These are phyloP conservation scores for Trypanosomatidae sp. DNA, from an alignment of 208 protist species.

Conservation along the genomic window DNA sequence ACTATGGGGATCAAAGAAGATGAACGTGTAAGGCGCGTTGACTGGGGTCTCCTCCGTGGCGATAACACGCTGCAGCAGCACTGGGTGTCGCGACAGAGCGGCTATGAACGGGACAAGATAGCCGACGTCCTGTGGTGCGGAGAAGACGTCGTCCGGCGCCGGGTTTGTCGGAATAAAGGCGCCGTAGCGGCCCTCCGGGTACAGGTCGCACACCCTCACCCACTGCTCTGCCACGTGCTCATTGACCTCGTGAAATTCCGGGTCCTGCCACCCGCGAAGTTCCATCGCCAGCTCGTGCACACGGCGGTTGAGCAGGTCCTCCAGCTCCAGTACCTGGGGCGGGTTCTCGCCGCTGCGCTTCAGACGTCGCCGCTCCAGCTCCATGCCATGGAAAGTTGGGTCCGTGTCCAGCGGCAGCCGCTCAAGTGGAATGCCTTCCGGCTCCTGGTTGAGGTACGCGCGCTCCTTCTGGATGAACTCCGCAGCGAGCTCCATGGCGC, in stretches of 20 bases:
- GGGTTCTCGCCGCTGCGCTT: conserved; percentile 36
- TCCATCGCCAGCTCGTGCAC: conserved; percentile 62
- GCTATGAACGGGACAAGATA: conserved; percentile 82
- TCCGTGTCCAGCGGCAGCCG: conserved; percentile 71
- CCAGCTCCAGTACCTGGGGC: conserved; percentile 37
- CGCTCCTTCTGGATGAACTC: conserved; percentile 66
- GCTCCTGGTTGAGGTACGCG: conserved; percentile 73
- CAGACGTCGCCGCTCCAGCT: conserved; percentile 68
- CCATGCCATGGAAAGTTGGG: conserved; percentile 63
- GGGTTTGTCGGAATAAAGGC: conserved; percentile 37
- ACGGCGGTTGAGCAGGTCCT: conserved; percentile 56
- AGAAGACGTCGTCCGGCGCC: conserved; percentile 33
- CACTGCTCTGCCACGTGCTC: conserved; percentile 67
- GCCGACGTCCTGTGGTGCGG: conserved; percentile 45
- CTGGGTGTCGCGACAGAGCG: conserved; percentile 59
- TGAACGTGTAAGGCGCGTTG: conserved; percentile 76
- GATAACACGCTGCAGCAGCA: conserved; percentile 72
- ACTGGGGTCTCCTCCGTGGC: conserved; percentile 54
- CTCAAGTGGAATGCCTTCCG: conserved; percentile 69
- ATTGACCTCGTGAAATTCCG: conserved; percentile 78
- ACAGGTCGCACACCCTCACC: conserved; percentile 76
- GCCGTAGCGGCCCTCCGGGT: conserved; percentile 55
- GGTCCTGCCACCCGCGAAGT: conserved; percentile 79
- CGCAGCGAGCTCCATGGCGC: conserved; percentile 52
- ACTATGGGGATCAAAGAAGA: conserved; percentile 85